Conservation (phyloP, 2,329 filamentous ascomycete genomes). For the Fusarium compactum region DNA sequence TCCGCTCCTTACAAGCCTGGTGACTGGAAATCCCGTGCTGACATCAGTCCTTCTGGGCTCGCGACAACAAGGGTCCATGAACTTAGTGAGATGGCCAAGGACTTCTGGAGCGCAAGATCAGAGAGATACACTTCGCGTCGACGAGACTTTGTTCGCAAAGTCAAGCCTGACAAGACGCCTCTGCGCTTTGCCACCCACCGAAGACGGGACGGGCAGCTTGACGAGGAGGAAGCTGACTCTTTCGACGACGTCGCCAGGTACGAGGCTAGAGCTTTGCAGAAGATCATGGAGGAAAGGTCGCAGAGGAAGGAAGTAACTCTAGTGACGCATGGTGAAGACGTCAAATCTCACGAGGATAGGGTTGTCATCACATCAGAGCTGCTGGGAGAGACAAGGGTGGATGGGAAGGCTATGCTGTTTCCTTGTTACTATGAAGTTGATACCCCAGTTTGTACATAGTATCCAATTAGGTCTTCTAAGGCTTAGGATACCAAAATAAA, state of each 20-base stretch:
- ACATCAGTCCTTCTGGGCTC: not conserved
- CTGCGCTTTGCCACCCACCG: constrained; percentile 19
- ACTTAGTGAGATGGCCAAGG: constrained; percentile 24
- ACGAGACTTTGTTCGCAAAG: constrained; percentile 19
- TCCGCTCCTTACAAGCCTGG: not conserved
- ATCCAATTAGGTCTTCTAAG: not conserved
- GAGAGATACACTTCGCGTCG: constrained; percentile 8
- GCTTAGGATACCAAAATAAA: not conserved
- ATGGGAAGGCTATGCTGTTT: constrained; percentile 17
- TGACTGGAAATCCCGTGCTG: constrained; percentile 9
- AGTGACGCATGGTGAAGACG: not conserved
- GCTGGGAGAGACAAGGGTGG: not conserved
- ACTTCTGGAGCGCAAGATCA: constrained; percentile 28
- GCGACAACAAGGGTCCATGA: constrained; percentile 2
- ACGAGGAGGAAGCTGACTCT: constrained; percentile 21
- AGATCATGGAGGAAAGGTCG: not conserved
- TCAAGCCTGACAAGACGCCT: constrained; percentile 4
- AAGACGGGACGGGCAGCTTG: not conserved
- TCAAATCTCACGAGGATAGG: not conserved
- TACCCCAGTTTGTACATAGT: constrained; percentile 17
- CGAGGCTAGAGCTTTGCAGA: not conserved
- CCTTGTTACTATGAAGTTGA: constrained; percentile 23
- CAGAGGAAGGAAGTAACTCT: not conserved
- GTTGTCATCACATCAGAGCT: not conserved
- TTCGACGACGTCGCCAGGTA: constrained; percentile 15